Evolutionary conservation across 371 early-diverging fungal species (phyloP).

Genomic region (Zychaea mexicana): DNA sequence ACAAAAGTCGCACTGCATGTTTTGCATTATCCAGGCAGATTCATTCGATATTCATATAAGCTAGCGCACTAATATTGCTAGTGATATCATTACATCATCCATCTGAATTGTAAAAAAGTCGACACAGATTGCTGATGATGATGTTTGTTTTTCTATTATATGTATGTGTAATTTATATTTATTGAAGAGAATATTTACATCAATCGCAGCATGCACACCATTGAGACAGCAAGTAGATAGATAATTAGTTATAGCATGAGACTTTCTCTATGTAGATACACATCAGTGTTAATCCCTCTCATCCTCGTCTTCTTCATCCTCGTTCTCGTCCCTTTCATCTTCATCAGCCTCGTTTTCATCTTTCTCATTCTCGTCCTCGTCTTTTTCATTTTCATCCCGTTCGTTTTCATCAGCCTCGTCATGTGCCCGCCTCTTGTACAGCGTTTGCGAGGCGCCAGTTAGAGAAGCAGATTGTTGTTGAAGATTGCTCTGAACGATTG

Average conservation of each 20-base stretch:
- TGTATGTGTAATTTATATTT: background rate
- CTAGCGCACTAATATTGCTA: too few relatives aligned
- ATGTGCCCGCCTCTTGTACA: background rate
- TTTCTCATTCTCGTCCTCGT: background rate
- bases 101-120: too few relatives aligned
- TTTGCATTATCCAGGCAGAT: too few relatives aligned
- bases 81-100: too few relatives aligned
- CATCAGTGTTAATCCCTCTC: too few relatives aligned
- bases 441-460: background rate
- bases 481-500: background rate
- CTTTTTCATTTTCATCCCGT: background rate
- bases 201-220: background rate
- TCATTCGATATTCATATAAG: too few relatives aligned
- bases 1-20: too few relatives aligned
- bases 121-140: too few relatives aligned
- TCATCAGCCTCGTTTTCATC: background rate
- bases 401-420: background rate
- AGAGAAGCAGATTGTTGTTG: background rate
- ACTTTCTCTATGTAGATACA: too few relatives aligned
- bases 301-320: background rate
- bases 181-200: background rate
- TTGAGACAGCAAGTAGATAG: too few relatives aligned
- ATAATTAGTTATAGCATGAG: too few relatives aligned
- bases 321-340: background rate
- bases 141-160: too few relatives aligned